phyloP scores from a whole-genome alignment of 2,329 filamentous ascomycete species.

The Emericellopsis atlantica region DNA sequence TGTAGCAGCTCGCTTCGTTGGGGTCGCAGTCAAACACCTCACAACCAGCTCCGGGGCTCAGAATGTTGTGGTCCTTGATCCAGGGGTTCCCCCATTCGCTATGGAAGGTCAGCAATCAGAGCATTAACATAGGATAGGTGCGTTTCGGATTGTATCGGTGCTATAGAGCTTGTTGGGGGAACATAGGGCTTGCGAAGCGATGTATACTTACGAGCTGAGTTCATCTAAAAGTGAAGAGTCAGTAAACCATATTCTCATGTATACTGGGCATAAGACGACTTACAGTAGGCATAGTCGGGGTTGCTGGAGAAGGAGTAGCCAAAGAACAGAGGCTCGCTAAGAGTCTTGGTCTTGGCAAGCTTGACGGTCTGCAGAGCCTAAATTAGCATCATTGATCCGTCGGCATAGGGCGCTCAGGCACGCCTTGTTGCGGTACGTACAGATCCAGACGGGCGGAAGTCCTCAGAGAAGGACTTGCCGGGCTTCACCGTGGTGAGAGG shows the following conservation, averaged over 20 bases:
- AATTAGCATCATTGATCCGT: background rate
- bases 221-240: conserved; percentile 14
- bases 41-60: conserved; percentile 23
- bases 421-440: conserved; percentile 10
- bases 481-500: conserved; percentile 17
- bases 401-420: background rate
- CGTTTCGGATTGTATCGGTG: too few species aligned
- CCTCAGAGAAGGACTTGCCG: conserved; percentile 21
- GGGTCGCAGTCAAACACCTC: conserved; percentile 23
- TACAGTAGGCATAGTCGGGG: conserved; percentile 25
- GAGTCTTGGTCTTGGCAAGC: conserved; percentile 22
- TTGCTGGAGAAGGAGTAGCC: conserved; percentile 24
- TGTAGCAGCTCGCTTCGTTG: conserved; percentile 23
- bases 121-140: too few species aligned
- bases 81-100: conserved; percentile 27
- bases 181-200: background rate
- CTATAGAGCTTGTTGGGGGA: too few species aligned
- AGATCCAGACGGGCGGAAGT: conserved; percentile 20
- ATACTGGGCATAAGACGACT: conserved; percentile 5
- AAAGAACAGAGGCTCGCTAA: conserved; percentile 24
- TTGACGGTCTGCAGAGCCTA: conserved; percentile 21
- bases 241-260: too few species aligned
- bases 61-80: conserved; percentile 17
- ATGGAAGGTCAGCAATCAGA: background rate
- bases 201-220: conserved; percentile 17